Percentiles rank a stretch among this genome's conserved stretches.
phyloP scores from a whole-genome alignment of 176 grass and related monocot species.

The Elaeis guineensis region DNA sequence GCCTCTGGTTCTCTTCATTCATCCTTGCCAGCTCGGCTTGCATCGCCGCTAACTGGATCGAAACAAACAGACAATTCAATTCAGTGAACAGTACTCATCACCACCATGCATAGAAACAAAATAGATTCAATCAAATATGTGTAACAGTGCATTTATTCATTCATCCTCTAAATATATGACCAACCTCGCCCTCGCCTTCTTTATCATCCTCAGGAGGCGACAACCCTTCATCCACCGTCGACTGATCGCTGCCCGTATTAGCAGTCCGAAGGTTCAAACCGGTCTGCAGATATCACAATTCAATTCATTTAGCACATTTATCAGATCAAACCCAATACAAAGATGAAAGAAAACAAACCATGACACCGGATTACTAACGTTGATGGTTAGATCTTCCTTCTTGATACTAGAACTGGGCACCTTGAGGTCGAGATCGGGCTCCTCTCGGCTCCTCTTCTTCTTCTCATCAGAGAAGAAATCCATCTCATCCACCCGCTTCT shows the following conservation, averaged over 20 bases:
- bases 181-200: conserved; percentile 46
- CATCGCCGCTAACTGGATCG: conserved; percentile 41
- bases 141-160: too few species aligned
- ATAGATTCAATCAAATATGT: too few species aligned
- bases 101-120: too few species aligned
- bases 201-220: conserved; percentile 25
- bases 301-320: too few species aligned
- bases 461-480: conserved; percentile 94
- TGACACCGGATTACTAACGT: conserved; percentile 27
- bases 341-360: not conserved
- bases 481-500: conserved; percentile 31
- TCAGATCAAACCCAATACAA: too few species aligned
- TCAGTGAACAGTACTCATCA: too few species aligned
- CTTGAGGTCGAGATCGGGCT: conserved; percentile 20
- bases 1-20: conserved; percentile 89
- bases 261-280: conserved; percentile 41
- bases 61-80: not conserved
- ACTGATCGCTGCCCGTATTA: conserved; percentile 68
- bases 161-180: too few species aligned
- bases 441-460: conserved; percentile 26
- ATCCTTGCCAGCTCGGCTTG: conserved; percentile 59
- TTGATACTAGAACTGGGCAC: conserved; percentile 26
- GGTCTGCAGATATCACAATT: not conserved
- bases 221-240: conserved; percentile 47
- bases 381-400: conserved; percentile 64